phyloP scores from a whole-genome alignment of 2,329 filamentous ascomycete species.

The Pseudonectria foliicola region DNA sequence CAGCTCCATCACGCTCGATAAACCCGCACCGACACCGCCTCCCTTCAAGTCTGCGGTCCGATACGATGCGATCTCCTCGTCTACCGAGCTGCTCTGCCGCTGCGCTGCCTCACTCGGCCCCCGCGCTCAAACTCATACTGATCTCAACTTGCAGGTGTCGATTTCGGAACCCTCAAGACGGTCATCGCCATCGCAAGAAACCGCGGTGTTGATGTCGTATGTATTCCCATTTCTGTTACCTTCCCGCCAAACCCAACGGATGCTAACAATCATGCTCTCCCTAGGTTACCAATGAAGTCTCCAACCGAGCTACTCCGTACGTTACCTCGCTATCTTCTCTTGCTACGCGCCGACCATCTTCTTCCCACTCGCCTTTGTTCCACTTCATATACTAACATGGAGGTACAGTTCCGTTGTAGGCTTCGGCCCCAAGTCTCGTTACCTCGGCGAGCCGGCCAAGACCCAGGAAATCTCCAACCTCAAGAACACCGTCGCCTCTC shows the following conservation, averaged over 20 bases:
- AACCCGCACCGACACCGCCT: too few relatives aligned
- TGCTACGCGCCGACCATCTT: conserved; percentile 1
- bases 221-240: conserved; percentile 37
- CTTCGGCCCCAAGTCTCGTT: conserved; percentile 89
- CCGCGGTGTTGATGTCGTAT: conserved; percentile 96
- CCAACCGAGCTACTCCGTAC: conserved; percentile 96
- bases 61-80: too few relatives aligned
- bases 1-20: neutral
- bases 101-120: neutral
- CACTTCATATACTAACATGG: conserved; percentile 18
- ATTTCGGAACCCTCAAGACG: conserved; percentile 95
- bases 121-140: conserved; percentile 3
- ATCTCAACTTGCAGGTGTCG: conserved; percentile 56
- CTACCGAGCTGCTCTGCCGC: neutral
- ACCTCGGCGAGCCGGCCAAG: conserved; percentile 91
- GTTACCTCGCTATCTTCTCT: conserved; percentile 32
- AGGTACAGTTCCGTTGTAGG: conserved; percentile 73
- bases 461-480: conserved; percentile 99
- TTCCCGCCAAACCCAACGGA: conserved; percentile 4
- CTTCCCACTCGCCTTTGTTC: conserved; percentile 7
- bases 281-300: conserved; percentile 98
- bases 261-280: conserved; percentile 9
- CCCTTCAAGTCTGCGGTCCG: too few relatives aligned
- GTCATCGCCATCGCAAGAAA: conserved; percentile 97
- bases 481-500: conserved; percentile 92